Evolutionary conservation across 805 yeast genomes (phyloP).

Genomic region (Monosporozyma servazzii): DNA sequence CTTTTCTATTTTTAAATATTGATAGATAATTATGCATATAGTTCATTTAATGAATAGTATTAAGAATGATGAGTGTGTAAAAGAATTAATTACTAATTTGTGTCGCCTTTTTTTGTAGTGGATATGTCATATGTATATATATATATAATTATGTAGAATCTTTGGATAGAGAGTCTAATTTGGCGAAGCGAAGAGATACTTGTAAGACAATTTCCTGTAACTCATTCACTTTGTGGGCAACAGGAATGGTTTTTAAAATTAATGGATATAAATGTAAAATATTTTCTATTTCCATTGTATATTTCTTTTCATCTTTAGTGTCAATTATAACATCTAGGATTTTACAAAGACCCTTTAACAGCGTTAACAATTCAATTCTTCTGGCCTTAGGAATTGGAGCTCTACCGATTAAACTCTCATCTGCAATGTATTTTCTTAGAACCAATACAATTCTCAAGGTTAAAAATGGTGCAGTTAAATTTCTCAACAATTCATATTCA

Average conservation of each 20-base stretch:
- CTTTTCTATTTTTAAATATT: background rate
- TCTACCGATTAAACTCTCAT: constrained; percentile 45
- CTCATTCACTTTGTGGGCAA: constrained; percentile 26
- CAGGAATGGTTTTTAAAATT: constrained; percentile 26
- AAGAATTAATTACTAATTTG: background rate
- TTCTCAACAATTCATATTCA: constrained; percentile 14
- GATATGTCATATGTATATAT: background rate
- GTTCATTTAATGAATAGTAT: background rate
- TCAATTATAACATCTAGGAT: constrained; percentile 14
- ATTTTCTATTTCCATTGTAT: constrained; percentile 7
- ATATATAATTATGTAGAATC: background rate
- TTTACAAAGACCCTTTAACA: constrained; percentile 37
- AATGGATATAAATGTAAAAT: constrained; percentile 23
- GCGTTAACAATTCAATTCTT: constrained; percentile 45
- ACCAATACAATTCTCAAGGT: constrained; percentile 51
- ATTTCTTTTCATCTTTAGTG: background rate
- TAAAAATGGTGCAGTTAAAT: constrained; percentile 38
- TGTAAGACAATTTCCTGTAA: constrained; percentile 22
- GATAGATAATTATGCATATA: background rate
- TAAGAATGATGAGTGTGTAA: background rate
- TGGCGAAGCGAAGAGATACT: constrained; percentile 23
- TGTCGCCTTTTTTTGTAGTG: background rate
- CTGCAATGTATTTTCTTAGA: constrained; percentile 55
- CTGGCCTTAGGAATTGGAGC: constrained; percentile 64
- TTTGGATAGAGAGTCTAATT: constrained; percentile 6